Conservation (phyloP, 225 moss, liverwort and hornwort genomes). For the Polytrichum commune region DNA sequence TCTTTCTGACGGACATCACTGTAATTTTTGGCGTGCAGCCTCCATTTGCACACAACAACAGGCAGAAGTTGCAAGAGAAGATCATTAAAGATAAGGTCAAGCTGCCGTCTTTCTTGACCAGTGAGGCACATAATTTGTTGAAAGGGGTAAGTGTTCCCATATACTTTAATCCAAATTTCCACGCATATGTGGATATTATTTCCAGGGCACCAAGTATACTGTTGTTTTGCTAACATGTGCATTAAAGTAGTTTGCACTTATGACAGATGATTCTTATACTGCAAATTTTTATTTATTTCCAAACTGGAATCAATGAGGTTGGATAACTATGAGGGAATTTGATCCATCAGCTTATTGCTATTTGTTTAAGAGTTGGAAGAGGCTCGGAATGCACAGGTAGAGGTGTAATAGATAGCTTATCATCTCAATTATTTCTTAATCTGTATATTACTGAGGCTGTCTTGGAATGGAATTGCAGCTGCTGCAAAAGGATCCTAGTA, state of each 20-base stretch:
- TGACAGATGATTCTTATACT: too few species aligned
- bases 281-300: too few species aligned
- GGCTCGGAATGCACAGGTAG: background rate
- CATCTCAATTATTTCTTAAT: background rate
- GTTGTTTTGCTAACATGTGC: too few species aligned
- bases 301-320: too few species aligned
- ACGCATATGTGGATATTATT: too few species aligned
- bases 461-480: conserved; percentile 46
- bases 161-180: background rate
- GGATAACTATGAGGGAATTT: too few species aligned
- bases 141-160: conserved; percentile 65
- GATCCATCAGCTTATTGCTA: too few species aligned
- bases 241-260: too few species aligned
- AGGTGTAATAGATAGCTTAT: background rate
- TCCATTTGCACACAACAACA: conserved; percentile 80
- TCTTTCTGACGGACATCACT: background rate
- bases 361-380: too few species aligned
- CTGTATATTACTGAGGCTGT: background rate
- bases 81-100: conserved; percentile 89
- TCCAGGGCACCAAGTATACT: too few species aligned
- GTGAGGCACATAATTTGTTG: conserved; percentile 74
- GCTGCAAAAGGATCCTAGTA: conserved; percentile 88
- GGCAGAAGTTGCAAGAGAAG: conserved; percentile 86
- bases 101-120: conserved; percentile 75
- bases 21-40: conserved; percentile 49